Percentiles rank a stretch among this genome's conserved stretches.
phyloP scores from a whole-genome alignment of 2,329 filamentous ascomycete species.

The Ustulina deusta region DNA sequence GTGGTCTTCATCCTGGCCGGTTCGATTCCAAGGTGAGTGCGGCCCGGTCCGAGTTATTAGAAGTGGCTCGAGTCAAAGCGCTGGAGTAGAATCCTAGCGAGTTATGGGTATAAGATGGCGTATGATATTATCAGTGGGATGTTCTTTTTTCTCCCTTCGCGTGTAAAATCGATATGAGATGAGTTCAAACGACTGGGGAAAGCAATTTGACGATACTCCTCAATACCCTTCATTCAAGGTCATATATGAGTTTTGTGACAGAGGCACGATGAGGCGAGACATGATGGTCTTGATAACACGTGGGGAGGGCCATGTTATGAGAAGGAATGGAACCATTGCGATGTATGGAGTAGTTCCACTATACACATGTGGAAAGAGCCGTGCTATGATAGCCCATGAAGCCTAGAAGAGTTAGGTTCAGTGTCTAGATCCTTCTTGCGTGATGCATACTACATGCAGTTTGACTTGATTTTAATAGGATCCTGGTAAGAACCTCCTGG shows the following conservation, averaged over 20 bases:
- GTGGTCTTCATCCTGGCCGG: constrained; percentile 37
- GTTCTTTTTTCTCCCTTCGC: neutral
- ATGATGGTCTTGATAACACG: constrained; percentile 19
- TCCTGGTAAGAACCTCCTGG: neutral
- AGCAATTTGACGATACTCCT: neutral
- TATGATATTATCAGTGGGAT: neutral
- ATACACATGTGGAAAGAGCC: constrained; percentile 19
- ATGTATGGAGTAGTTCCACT: constrained; percentile 23
- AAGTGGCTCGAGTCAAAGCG: constrained; percentile 31
- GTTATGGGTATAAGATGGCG: constrained; percentile 27
- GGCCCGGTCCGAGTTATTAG: constrained; percentile 12
- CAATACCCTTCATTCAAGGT: neutral
- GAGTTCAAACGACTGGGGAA: neutral
- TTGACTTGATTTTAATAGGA: constrained; percentile 15
- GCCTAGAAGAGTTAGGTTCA: constrained; percentile 6
- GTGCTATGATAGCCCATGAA: constrained; percentile 6
- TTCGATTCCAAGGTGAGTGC: constrained; percentile 5
- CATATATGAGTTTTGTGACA: neutral
- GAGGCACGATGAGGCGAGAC: constrained; percentile 13
- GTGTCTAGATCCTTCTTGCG: constrained; percentile 18
- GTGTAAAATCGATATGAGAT: neutral
- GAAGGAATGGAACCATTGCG: constrained; percentile 19
- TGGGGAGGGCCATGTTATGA: constrained; percentile 36
- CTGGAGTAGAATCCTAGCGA: constrained; percentile 25
- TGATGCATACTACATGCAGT: constrained; percentile 9